Evolutionary conservation across 441 rosid genomes (phyloP), one percentile per base, ranked within the genome.

Genomic region (Flueggea neowawraea): DNA sequence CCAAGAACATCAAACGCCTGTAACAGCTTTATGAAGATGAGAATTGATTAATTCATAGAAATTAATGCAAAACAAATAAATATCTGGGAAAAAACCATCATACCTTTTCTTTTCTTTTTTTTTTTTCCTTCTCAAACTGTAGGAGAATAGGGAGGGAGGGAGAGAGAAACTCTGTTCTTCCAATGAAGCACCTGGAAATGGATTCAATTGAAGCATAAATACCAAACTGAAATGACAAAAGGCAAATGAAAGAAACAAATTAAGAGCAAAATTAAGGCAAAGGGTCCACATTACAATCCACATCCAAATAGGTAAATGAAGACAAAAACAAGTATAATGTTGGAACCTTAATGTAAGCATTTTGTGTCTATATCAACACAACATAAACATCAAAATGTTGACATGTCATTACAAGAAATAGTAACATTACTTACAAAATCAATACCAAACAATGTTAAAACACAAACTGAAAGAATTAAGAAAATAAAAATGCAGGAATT

Each of bases 241-340:
- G 28, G 28, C 28, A 22, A 44, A 51, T 36, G 57, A 31, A 12
- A 60, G 31, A 22, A 59, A 58, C 12, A 69, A 62, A 47, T 5
- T 36, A 36, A 36, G 31, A 13, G 43, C 44, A 54, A 48, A 60
- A 50, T 28, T 2, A 16, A 33, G 66, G 36, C 14, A 58, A 67
- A 58, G 62, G 65, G 68, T 73, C 72, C 72, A 64, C 57, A 55
- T 62, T 64, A 58, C 60, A 62, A 66, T 73, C 72, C 72, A 64
- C 54, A 55, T 62, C 60, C 62, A 60, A 66, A 47, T 54, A 77
- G 62, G 67, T 44, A 65, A 68, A 67, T 55, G 51, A 56, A 31
- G 66, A 60, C 58, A 57, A 55, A 66, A 65, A 12, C 57, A 51
- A 16, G 39, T 44, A 39, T 43, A 64, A 60, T 22, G 56, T 16